phyloP scores from a whole-genome alignment of 1,139 yeast genomes.

The Petasospora fabianii region DNA sequence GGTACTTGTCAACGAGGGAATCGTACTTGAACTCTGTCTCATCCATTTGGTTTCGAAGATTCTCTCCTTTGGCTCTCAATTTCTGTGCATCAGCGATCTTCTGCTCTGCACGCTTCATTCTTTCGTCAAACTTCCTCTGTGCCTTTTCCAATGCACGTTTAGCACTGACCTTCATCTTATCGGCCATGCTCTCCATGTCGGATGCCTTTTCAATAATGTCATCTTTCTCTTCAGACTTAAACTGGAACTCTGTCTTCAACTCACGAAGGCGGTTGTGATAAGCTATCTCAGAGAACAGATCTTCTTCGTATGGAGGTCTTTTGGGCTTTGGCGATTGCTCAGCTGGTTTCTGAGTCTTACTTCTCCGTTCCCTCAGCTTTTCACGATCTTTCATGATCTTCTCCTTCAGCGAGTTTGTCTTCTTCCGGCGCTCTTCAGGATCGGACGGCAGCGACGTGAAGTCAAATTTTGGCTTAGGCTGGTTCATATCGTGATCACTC shows the following conservation, averaged over 20 bases:
- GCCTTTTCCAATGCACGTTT: conserved; percentile 18
- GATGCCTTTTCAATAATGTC: conserved; percentile 10
- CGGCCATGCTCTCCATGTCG: conserved; percentile 6
- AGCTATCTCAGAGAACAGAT: conserved; percentile 10
- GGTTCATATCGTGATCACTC: too few relatives aligned
- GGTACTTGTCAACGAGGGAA: conserved; percentile 44
- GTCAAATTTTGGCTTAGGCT: too few relatives aligned
- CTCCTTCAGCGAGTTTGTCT: not conserved
- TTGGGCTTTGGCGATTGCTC: too few relatives aligned
- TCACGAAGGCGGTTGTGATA: conserved; percentile 6
- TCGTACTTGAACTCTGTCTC: conserved; percentile 58
- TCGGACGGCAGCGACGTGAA: too few relatives aligned
- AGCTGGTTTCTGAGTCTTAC: not conserved
- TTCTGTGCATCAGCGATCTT: conserved; percentile 8
- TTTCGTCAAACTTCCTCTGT: conserved; percentile 13
- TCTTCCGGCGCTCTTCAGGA: too few relatives aligned
- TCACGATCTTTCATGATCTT: conserved; percentile 4
- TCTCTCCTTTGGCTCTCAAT: not conserved
- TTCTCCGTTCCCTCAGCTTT: conserved; percentile 1
- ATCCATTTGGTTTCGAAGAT: conserved; percentile 45
- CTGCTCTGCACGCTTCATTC: conserved; percentile 7
- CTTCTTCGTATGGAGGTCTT: too few relatives aligned
- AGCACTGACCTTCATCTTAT: conserved; percentile 14
- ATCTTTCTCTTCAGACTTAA: not conserved
- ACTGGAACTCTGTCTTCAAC: conserved; percentile 3